phyloP scores from a whole-genome alignment of 768 basidiomycete genomes.

The Chalciporus pseudorubinellus region DNA sequence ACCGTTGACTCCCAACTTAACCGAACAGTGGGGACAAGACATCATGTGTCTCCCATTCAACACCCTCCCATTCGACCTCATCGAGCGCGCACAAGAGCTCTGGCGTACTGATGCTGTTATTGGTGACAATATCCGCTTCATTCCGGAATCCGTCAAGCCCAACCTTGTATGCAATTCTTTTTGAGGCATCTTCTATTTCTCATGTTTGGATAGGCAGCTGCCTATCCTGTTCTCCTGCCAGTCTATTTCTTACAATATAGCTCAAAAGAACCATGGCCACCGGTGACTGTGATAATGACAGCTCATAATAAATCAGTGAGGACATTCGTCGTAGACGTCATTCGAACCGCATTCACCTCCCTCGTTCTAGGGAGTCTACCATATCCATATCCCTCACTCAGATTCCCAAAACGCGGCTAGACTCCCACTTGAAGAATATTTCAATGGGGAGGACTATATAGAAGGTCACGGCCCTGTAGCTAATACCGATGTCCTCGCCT shows the following conservation, averaged over 20 bases:
- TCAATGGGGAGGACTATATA: slow-evolving; percentile 25
- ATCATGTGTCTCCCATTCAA: slow-evolving; percentile 58
- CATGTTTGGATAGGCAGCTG: slow-evolving; percentile 44
- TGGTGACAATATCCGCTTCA: slow-evolving; percentile 39
- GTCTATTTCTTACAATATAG: slow-evolving; percentile 58
- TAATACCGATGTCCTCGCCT: slow-evolving; percentile 15
- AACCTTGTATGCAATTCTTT: slow-evolving; percentile 40
- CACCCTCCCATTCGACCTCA: slow-evolving; percentile 50
- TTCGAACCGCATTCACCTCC: background rate
- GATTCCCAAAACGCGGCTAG: slow-evolving; percentile 12
- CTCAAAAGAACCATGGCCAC: slow-evolving; percentile 24
- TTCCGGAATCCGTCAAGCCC: slow-evolving; percentile 42
- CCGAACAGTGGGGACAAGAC: slow-evolving; percentile 47
- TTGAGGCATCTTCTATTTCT: background rate
- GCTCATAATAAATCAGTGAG: slow-evolving; percentile 29
- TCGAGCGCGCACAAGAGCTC: slow-evolving; percentile 32
- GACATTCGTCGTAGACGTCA: background rate
- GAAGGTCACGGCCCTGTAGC: slow-evolving; percentile 10
- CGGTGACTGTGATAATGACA: slow-evolving; percentile 28
- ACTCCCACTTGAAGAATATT: slow-evolving; percentile 23
- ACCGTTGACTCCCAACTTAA: slow-evolving; percentile 49
- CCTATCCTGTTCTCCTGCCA: slow-evolving; percentile 63
- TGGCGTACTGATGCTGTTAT: slow-evolving; percentile 37
- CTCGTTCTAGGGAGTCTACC: slow-evolving; percentile 22
- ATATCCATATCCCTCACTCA: slow-evolving; percentile 26